Conservation (phyloP, 1,284 basidiomycete species). For the Kwoniella shivajii region DNA sequence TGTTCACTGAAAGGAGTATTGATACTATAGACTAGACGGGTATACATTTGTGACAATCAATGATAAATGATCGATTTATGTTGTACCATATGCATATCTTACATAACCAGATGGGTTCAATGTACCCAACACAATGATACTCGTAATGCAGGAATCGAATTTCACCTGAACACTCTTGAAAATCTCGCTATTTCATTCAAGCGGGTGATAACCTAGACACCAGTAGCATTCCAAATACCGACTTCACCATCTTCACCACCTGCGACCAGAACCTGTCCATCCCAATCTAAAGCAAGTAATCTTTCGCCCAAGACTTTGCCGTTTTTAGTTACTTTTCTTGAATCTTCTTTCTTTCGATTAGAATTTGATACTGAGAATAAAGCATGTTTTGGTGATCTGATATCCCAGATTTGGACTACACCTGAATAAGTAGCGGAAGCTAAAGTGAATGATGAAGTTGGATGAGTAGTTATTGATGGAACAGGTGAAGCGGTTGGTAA, state of each 20-base stretch:
- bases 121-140: no score
- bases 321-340: conserved; percentile 46
- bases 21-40: no score
- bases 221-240: conserved; percentile 70
- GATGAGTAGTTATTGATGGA: conserved; percentile 65
- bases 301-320: conserved; percentile 62
- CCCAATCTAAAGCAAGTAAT: conserved; percentile 73
- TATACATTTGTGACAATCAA: no score
- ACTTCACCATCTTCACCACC: conserved; percentile 79
- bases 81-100: no score
- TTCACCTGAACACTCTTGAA: no score
- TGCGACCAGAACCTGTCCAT: conserved; percentile 68
- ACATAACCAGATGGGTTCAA: no score
- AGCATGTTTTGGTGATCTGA: conserved; percentile 64
- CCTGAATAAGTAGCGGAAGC: conserved; percentile 83
- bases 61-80: no score
- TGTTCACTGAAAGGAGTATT: no score
- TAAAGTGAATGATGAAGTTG: conserved; percentile 67
- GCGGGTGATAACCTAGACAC: conserved; percentile 27
- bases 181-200: neutral
- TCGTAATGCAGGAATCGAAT: no score
- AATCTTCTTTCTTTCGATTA: conserved; percentile 26
- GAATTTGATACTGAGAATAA: conserved; percentile 58
- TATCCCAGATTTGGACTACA: conserved; percentile 80
- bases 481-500: conserved; percentile 69